Conservation (phyloP, 768 basidiomycete species). For the Lanmaoa pseudosensibilis region DNA sequence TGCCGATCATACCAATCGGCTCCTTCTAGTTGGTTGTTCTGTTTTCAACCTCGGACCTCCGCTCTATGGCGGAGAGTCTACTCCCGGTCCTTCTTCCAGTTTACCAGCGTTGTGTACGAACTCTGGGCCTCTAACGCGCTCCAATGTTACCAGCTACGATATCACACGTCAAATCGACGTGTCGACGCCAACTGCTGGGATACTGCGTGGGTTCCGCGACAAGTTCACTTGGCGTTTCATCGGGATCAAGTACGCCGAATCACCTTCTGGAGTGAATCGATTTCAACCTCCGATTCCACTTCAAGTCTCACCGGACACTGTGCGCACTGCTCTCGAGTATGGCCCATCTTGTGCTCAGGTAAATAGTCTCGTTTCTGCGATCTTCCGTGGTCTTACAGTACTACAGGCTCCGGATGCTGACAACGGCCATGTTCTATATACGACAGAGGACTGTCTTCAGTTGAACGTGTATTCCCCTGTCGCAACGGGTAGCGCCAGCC, state of each 20-base stretch:
- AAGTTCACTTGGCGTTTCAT: slow-evolving; percentile 17
- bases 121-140: slow-evolving; percentile 15
- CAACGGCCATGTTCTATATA: slow-evolving; percentile 9
- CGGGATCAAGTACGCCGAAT: slow-evolving; percentile 12
- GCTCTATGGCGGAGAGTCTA: neutral
- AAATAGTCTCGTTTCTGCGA: neutral
- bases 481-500: neutral
- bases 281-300: slow-evolving; percentile 12
- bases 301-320: neutral
- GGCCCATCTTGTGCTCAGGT: slow-evolving; percentile 14
- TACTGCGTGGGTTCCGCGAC: slow-evolving; percentile 14
- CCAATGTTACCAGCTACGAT: slow-evolving; percentile 12
- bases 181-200: slow-evolving; percentile 9
- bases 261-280: neutral
- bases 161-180: slow-evolving; percentile 14
- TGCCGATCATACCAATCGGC: neutral
- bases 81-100: neutral
- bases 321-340: slow-evolving; percentile 4
- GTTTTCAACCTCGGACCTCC: neutral
- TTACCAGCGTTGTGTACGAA: slow-evolving; percentile 15
- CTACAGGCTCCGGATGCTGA: slow-evolving; percentile 6
- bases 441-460: slow-evolving; percentile 12
- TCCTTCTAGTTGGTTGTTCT: neutral
- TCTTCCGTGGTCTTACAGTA: neutral
- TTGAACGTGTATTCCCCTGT: slow-evolving; percentile 13